These are phyloP conservation scores for Bruguiera parviflora DNA, from an alignment of 345 rosid genomes.

Conservation along the genomic window DNA sequence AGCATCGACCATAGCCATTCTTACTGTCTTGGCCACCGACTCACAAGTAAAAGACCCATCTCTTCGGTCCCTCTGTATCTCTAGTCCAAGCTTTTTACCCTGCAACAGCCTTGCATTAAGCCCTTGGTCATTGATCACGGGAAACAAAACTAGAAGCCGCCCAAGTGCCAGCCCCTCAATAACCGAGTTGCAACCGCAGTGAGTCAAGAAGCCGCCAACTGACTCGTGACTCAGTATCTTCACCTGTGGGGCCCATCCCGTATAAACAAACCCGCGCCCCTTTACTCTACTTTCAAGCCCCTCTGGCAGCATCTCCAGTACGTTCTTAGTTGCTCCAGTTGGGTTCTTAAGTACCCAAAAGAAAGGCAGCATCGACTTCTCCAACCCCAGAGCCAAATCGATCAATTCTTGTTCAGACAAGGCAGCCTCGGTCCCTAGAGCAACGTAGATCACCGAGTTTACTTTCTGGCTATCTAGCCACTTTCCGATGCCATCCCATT, in stretches of 20 bases:
- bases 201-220: constrained; percentile 27
- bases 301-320: constrained; percentile 18
- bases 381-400: constrained; percentile 46
- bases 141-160: constrained; percentile 17
- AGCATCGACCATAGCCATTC: constrained; percentile 3
- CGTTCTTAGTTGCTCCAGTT: not conserved
- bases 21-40: constrained; percentile 9
- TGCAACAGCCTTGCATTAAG: constrained; percentile 24
- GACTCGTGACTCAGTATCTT: constrained; percentile 25
- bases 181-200: constrained; percentile 26
- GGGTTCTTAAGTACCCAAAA: constrained; percentile 30
- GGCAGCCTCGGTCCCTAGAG: constrained; percentile 44
- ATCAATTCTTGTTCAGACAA: constrained; percentile 28
- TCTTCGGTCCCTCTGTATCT: constrained; percentile 15
- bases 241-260: constrained; percentile 22
- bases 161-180: constrained; percentile 12
- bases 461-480: constrained; percentile 41
- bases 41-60: constrained; percentile 23
- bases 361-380: constrained; percentile 40
- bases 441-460: constrained; percentile 44
- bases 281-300: constrained; percentile 12
- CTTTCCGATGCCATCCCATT: constrained; percentile 26
- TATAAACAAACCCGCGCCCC: constrained; percentile 8
- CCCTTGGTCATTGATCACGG: constrained; percentile 23
- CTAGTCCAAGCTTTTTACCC: constrained; percentile 20